Percentiles rank a stretch among this genome's conserved stretches.
phyloP scores from a whole-genome alignment of 495 filamentous ascomycete species.

The Friedmanniomyces simplex region DNA sequence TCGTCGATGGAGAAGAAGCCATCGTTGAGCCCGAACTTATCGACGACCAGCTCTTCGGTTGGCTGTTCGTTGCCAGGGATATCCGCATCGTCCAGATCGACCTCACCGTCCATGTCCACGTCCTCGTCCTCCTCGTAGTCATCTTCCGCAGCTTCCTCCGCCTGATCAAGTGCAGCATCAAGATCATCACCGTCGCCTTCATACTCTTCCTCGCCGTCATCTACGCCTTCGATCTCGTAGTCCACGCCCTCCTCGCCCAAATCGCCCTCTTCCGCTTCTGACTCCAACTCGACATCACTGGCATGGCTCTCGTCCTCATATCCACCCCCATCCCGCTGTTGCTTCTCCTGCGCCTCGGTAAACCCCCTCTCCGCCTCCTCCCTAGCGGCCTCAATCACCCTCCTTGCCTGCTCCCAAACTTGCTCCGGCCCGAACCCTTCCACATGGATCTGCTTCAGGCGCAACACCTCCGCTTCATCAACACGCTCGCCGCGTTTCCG shows the following conservation, averaged over 20 bases:
- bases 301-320: conserved; percentile 32
- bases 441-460: conserved; percentile 66
- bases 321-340: conserved; percentile 10
- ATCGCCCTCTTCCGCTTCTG: conserved; percentile 31
- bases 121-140: conserved; percentile 31
- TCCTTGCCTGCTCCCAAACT: conserved; percentile 86
- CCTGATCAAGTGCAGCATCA: conserved; percentile 31
- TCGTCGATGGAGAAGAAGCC: conserved; percentile 97
- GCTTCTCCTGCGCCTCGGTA: not conserved
- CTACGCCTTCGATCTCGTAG: conserved; percentile 45
- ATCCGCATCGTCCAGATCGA: conserved; percentile 29
- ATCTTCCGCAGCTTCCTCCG: conserved; percentile 35
- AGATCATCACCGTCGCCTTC: conserved; percentile 34
- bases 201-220: conserved; percentile 30
- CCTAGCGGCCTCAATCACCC: conserved; percentile 55
- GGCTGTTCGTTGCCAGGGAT: conserved; percentile 39
- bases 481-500: conserved; percentile 44
- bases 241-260: conserved; percentile 56
- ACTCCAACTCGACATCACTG: conserved; percentile 32
- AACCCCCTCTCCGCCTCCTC: conserved; percentile 40
- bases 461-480: conserved; percentile 36
- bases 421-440: conserved; percentile 83
- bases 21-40: conserved; percentile 69
- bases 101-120: conserved; percentile 25
- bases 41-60: conserved; percentile 37